Base-by-base conservation (phyloP, 306 rosid species). In the Glycine tomentella region DNA sequence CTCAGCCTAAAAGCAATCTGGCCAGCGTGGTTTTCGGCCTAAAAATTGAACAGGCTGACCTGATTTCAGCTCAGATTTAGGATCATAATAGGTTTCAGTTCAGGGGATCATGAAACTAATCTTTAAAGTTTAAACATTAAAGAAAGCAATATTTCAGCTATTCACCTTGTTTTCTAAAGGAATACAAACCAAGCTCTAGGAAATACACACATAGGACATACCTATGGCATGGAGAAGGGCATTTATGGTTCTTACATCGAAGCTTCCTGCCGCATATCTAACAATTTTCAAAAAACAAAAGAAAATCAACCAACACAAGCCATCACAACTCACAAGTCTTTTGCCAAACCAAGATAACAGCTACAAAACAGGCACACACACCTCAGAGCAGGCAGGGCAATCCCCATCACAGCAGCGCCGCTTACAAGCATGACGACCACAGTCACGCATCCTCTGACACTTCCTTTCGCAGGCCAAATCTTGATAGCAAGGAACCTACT, bases 401-500 rank as follows among this genome's bases (percentile, higher is more conserved):
- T 90, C 93, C 62, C 98, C 94, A 80, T 93, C 98, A 42, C 99
- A 95, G 89, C 99, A 95, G 77, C 96, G 94, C 8, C 99, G 99
- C 71, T 87, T 91, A 74, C 99, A 95, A 13, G 95, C 89, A 83
- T 95, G 99, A 42, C 97, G 88, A 9, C 93, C 94, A 65, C 99
- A 95, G 78, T 93, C 99, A 51, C 98, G 91, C 75, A 84, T 52
- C 75, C 66, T 87, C 81, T 80, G 93, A n/a, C 99, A 95, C 88
- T 90, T 95, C 92, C 98, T 90, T 74, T 95, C 99, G 80, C 99
- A 95, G 9, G 86, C 52, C 86, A 95, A 91, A 77, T 91, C 94
- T 90, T 95, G 99, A 90, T 89, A 87, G 84, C 99, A 95, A 86
- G 99, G 99, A 86, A 93, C 91, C 99, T 95, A 91, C 84, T 82